phyloP scores from a whole-genome alignment of 2,329 filamentous ascomycete species.

The Fusarium vanettenii region DNA sequence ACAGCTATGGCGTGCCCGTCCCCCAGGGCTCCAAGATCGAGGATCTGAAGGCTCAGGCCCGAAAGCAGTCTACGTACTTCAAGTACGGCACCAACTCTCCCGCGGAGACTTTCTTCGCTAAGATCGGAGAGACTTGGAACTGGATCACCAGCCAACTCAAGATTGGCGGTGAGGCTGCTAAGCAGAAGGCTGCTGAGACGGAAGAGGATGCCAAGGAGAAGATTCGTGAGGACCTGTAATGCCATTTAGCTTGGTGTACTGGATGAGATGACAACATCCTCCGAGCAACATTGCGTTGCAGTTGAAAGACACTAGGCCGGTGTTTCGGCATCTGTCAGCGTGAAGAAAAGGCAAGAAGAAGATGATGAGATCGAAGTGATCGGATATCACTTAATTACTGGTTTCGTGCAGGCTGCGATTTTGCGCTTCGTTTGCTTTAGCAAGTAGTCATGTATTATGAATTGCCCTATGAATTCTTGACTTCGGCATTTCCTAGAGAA shows the following conservation, averaged over 20 bases:
- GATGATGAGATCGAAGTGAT: not conserved
- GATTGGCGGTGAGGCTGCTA: conserved; percentile 60
- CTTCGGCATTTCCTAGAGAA: not conserved
- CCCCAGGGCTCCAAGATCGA: conserved; percentile 77
- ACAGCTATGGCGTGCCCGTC: conserved; percentile 77
- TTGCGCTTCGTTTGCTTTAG: conserved; percentile 23
- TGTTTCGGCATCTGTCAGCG: not conserved
- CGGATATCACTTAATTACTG: not conserved
- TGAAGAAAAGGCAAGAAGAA: not conserved
- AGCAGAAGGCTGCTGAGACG: conserved; percentile 57
- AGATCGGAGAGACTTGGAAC: conserved; percentile 65
- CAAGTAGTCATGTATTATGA: conserved; percentile 34
- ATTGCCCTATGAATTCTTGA: conserved; percentile 2
- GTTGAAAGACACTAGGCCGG: not conserved
- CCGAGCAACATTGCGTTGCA: not conserved
- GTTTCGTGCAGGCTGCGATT: conserved; percentile 1
- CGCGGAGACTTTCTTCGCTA: conserved; percentile 73
- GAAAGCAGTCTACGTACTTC: conserved; percentile 81
- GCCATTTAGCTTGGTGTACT: not conserved
- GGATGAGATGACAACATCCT: not conserved
- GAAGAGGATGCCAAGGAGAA: conserved; percentile 49
- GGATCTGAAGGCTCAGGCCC: conserved; percentile 76
- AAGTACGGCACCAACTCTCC: conserved; percentile 78
- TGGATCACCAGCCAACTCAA: conserved; percentile 64
- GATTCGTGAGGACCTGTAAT: conserved; percentile 62